Evolutionary conservation across 2,329 filamentous ascomycete species (phyloP).

Genomic region (Cladosporium oxysporum): DNA sequence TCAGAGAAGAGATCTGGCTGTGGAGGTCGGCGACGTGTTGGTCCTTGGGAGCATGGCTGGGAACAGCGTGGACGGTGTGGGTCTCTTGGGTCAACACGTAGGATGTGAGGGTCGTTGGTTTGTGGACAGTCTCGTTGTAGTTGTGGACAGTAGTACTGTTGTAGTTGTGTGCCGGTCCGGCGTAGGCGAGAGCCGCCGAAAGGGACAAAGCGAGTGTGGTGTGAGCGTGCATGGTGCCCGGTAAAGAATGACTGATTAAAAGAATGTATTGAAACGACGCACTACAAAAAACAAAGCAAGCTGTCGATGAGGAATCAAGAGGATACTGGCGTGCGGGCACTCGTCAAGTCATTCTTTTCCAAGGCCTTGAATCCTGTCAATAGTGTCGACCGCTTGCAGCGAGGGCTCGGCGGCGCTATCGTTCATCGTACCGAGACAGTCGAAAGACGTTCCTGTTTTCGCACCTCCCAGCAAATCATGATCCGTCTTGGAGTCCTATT

Average conservation of each 20-base stretch:
- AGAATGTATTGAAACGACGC: conserved; percentile 14
- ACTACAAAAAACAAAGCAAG: conserved; percentile 8
- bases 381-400: conserved; percentile 12
- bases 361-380: not conserved
- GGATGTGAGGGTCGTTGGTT: conserved; percentile 2
- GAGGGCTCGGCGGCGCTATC: conserved; percentile 14
- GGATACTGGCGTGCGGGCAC: not conserved
- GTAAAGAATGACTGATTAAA: conserved; percentile 16
- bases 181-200: conserved; percentile 10
- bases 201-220: conserved; percentile 19
- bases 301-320: not conserved
- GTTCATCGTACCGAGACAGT: not conserved
- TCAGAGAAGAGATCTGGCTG: conserved; percentile 14
- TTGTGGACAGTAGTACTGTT: conserved; percentile 2
- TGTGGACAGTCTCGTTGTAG: not conserved
- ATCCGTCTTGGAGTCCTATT: not conserved
- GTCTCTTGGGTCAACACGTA: not conserved
- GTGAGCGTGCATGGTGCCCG: conserved; percentile 19
- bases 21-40: conserved; percentile 6
- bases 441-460: conserved; percentile 1
- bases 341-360: conserved; percentile 10
- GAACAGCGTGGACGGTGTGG: not conserved
- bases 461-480: not conserved
- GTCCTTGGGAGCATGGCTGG: conserved; percentile 6
- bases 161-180: not conserved